Base-by-base conservation (phyloP, 495 filamentous ascomycete species). In the Astrothelium subdiscretum region DNA sequence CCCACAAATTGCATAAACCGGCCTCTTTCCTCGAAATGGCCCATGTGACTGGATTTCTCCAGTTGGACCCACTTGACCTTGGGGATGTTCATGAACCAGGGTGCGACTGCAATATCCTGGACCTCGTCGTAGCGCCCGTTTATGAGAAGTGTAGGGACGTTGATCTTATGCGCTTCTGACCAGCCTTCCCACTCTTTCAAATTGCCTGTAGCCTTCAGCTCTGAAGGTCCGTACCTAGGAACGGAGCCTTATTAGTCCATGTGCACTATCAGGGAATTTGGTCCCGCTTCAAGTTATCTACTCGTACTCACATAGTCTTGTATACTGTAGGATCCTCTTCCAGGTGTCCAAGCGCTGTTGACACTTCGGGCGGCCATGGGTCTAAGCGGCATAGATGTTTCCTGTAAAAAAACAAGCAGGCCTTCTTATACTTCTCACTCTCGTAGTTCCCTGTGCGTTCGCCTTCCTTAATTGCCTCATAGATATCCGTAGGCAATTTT, bases 81-180 rank as follows among this genome's bases (percentile, higher is more conserved):
- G 20, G 48, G 48, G 29, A 54, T 54, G 24, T 76, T 77, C 11
- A 64, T 26, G 57, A 81, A 81, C 67, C 76, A 83, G 0, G 79
- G 75, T 58, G 67, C 66, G 38, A 77, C 69, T 3, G 70, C 68
- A 1, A 71, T 68, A 61, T 82, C 80, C 58, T 77, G 73, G 1
- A 76, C 76, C 59, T 79, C 76, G 54, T 83, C 81, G 42, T 79
- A 75, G 0, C 70, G 63, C 2, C 80, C 81, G 59, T 84, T 83
- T 27, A 79, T 72, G 1, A 84, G 64, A 6, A 83, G 68, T 5
- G 76, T 78, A 1, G 72, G 68, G 0, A 71, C 78, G 3, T 67
- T 66, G 44, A 83, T 80, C 13, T 74, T 69, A 27, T 67, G 61
- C 58, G 10, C 62, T 32, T 1, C 64, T 8, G 48, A 57, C 32